These are phyloP conservation scores for Fusarium drepaniforme DNA, from an alignment of 2,329 filamentous ascomycete genomes.

Conservation along the genomic window DNA sequence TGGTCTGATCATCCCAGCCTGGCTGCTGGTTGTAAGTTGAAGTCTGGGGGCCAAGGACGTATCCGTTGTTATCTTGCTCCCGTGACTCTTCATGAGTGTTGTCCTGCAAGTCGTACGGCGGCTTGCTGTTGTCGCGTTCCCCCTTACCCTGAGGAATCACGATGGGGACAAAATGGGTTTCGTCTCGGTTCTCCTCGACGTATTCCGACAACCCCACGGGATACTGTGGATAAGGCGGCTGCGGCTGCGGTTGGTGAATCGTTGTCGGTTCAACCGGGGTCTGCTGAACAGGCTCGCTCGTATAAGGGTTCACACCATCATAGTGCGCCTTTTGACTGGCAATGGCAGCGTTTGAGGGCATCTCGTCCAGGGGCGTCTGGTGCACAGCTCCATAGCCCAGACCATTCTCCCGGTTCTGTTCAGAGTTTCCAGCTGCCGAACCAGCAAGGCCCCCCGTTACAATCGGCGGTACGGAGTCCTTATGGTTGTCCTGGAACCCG, in stretches of 20 bases:
- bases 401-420: slow-evolving; percentile 49
- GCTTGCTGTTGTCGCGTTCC: slow-evolving; percentile 18
- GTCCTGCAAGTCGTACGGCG: slow-evolving; percentile 14
- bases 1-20: slow-evolving; percentile 16
- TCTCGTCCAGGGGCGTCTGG: slow-evolving; percentile 60
- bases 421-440: slow-evolving; percentile 43
- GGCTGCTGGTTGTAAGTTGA: slow-evolving; percentile 20
- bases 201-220: slow-evolving; percentile 32
- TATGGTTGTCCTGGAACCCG: slow-evolving; percentile 58
- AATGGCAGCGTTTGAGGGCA: slow-evolving; percentile 63
- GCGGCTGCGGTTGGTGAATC: slow-evolving; percentile 25
- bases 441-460: slow-evolving; percentile 66
- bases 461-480: slow-evolving; percentile 69
- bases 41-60: slow-evolving; percentile 7
- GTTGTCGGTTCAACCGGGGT: slow-evolving; percentile 18
- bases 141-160: slow-evolving; percentile 34
- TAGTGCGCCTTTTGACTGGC: slow-evolving; percentile 63
- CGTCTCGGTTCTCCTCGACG: slow-evolving; percentile 25
- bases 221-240: slow-evolving; percentile 7
- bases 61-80: slow-evolving; percentile 14
- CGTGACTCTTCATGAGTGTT: slow-evolving; percentile 17
- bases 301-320: slow-evolving; percentile 71
- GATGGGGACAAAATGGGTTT: slow-evolving; percentile 35
- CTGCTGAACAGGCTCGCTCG: slow-evolving; percentile 56
- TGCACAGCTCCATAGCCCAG: slow-evolving; percentile 60